Evolutionary conservation across 805 yeast genomes (phyloP).

Genomic region (Aciculoconidium aculeatum): DNA sequence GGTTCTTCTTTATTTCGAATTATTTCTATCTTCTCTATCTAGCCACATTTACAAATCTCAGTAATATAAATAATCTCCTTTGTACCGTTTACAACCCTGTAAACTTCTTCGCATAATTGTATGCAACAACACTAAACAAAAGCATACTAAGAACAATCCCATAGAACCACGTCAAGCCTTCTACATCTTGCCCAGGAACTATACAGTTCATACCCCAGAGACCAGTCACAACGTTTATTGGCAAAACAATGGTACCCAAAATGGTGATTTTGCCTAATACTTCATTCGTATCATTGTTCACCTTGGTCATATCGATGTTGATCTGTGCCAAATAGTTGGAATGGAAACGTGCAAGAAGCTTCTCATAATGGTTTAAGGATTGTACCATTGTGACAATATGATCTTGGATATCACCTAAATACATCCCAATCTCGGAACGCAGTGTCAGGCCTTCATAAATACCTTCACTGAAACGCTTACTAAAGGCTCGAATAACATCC

Average conservation of each 20-base stretch:
- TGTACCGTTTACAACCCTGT: conserved; percentile 36
- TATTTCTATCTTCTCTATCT: too few species aligned
- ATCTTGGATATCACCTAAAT: conserved; percentile 95
- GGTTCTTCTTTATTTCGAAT: too few species aligned
- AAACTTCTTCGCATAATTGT: conserved; percentile 34
- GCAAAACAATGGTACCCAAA: conserved; percentile 90
- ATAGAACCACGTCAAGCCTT: conserved; percentile 38
- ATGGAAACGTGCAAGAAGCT: conserved; percentile 88
- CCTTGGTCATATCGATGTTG: conserved; percentile 95
- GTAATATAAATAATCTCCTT: too few species aligned
- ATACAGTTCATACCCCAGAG: conserved; percentile 98
- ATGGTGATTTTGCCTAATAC: conserved; percentile 90
- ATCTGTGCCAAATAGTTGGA: conserved; percentile 94
- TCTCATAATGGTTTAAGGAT: conserved; percentile 89
- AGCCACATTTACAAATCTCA: too few species aligned
- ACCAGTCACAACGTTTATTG: conserved; percentile 93
- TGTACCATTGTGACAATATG: conserved; percentile 97
- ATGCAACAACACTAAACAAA: conserved; percentile 31
- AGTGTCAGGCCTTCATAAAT: conserved; percentile 6
- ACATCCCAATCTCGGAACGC: conserved; percentile 76
- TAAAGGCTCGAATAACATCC: conserved; percentile 94
- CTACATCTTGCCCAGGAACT: conserved; percentile 80
- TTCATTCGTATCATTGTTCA: conserved; percentile 94
- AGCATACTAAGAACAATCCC: conserved; percentile 31
- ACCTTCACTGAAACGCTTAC: conserved; percentile 81